Evolutionary conservation across 768 basidiomycete species (phyloP), one percentile per base, ranked within the genome.

Genomic region (Boletus subparvulus): DNA sequence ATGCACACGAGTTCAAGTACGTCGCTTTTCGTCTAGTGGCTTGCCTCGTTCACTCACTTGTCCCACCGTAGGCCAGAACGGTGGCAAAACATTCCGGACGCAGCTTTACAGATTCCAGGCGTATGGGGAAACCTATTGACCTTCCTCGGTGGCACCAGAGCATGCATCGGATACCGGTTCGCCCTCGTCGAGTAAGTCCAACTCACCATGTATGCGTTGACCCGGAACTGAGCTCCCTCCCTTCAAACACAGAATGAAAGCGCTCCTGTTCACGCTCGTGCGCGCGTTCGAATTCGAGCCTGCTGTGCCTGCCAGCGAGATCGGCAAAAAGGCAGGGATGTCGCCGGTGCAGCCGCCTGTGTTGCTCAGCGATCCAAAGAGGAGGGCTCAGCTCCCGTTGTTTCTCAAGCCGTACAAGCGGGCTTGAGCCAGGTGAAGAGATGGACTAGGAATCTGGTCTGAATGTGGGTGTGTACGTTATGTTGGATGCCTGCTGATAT

Each of bases 101-200:
- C 72, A 0, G 77, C 74, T 2, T 63, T 65, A 1, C 54, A 66
- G 0, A 73, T 88, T 30, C 87, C 87, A 14, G 83, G 86, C 2
- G 77, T 88, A 0, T 87, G 81, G 80, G 76, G 80, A 6, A 78
- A 85, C 61, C 66, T 83, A 50, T 64, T 87, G 36, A 78, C 81
- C 0, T 90, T 90, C 77, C 64, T 86, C 3, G 84, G 83, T 26
- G 87, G 87, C 2, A 81, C 83, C 17, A 77, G 79, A 32, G 78
- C 85, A 8, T 90, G 87, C 61, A 88, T 88, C 39, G 86, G 86
- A 1, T 88, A 83, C 65, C 79, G 30, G 8, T 30, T 30, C 30
- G 30, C 30, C 30, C 30, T 30, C 8, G 9, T 30, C 30, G 30
- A 30, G 30, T 30, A 30, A 30, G 30, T 30, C 30, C 30, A 30